A percentile compares a stretch with the other conserved stretches of the same genome.
Conservation (phyloP, 331 rosid species). For the Prunus yedoensis region DNA sequence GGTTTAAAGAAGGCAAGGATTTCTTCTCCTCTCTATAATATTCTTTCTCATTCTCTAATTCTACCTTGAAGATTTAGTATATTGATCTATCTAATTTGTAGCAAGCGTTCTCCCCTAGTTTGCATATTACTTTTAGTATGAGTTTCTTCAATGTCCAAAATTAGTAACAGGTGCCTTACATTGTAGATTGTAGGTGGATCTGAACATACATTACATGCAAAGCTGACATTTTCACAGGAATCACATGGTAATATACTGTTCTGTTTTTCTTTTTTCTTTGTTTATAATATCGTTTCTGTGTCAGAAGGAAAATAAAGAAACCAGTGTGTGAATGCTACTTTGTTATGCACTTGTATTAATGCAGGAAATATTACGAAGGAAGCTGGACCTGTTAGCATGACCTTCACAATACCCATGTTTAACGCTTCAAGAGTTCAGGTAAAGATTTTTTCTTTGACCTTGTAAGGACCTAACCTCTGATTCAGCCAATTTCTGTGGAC, state of each 20-base stretch:
- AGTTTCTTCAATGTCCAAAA: conserved; percentile 9
- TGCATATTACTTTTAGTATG: conserved; percentile 6
- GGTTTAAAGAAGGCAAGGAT: conserved; percentile 70
- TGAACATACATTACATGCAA: conserved; percentile 83
- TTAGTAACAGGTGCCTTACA: conserved; percentile 21
- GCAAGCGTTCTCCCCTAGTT: conserved; percentile 13
- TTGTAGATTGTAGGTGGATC: conserved; percentile 92
- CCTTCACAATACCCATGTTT: conserved; percentile 83
- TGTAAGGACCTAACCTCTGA: background rate
- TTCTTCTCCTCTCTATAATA: background rate
- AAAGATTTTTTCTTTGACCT: conserved; percentile 17
- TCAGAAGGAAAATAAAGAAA: background rate
- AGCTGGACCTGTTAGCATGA: conserved; percentile 96
- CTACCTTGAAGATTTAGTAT: background rate
- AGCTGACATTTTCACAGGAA: conserved; percentile 81
- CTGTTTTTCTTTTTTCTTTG: background rate
- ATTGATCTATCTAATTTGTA: conserved; percentile 8
- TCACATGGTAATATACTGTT: conserved; percentile 54
- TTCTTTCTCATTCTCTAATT: background rate
- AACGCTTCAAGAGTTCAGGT: conserved; percentile 89
- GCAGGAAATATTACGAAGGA: conserved; percentile 91
- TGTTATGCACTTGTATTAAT: conserved; percentile 15
- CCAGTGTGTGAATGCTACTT: conserved; percentile 3
- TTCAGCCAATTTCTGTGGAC: background rate
- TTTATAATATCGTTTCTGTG: background rate